A percentile compares a stretch with the other conserved stretches of the same genome.
phyloP scores from a whole-genome alignment of 257 asterid species.

The Plectranthus barbatus region DNA sequence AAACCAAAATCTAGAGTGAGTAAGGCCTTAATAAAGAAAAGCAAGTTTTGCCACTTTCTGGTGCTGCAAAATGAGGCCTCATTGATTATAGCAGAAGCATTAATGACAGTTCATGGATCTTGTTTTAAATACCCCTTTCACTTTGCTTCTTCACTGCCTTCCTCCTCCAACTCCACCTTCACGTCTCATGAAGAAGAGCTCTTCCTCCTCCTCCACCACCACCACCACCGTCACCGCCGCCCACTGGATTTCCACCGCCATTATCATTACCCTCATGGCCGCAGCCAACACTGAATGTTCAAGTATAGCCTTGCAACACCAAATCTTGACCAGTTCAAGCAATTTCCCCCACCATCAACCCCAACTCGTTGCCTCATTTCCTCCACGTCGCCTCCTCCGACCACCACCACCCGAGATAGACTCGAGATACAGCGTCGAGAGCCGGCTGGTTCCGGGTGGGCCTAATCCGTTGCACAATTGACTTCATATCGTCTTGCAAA shows the following conservation, averaged over 20 bases:
- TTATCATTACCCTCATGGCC: constrained; percentile 16
- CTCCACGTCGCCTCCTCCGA: background rate
- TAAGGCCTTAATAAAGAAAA: background rate
- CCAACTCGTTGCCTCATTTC: background rate
- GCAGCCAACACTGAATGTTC: constrained; percentile 11
- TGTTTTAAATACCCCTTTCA: background rate
- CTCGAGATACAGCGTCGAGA: constrained; percentile 32
- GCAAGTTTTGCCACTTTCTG: background rate
- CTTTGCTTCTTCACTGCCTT: constrained; percentile 2
- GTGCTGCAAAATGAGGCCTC: constrained; percentile 17
- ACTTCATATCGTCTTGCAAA: background rate
- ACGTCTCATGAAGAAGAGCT: constrained; percentile 20
- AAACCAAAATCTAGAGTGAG: background rate
- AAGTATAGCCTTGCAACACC: background rate
- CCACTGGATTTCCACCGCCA: too few species aligned
- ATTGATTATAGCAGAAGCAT: constrained; percentile 22
- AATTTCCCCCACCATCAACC: background rate
- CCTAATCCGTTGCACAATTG: constrained; percentile 39
- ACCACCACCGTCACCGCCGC: too few species aligned
- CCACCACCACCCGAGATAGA: constrained; percentile 22
- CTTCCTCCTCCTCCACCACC: constrained; percentile 8
- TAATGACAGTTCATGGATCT: constrained; percentile 30
- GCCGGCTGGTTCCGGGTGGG: constrained; percentile 34
- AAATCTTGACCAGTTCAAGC: too few species aligned
- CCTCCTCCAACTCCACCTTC: background rate